Evolutionary conservation across 495 filamentous ascomycete species (phyloP).

Genomic region (Jackrogersella multiformis): DNA sequence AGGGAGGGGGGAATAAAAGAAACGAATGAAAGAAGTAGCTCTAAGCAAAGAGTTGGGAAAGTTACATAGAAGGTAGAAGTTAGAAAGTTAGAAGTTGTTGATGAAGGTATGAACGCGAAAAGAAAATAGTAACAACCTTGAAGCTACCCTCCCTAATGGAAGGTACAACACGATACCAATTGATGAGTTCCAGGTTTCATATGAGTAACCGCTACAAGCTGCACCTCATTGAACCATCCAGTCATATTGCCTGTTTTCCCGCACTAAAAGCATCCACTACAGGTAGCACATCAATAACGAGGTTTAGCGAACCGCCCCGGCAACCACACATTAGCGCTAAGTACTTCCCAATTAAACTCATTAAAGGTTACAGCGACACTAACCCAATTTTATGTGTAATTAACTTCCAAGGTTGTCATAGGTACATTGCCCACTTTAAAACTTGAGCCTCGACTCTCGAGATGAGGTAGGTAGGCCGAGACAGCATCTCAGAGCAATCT

Average conservation of each 20-base stretch:
- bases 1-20: constrained; percentile 20
- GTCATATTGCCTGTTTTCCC: constrained; percentile 19
- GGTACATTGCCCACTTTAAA: constrained; percentile 4
- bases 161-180: constrained; percentile 13
- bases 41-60: neutral
- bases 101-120: constrained; percentile 33
- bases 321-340: constrained; percentile 25
- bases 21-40: constrained; percentile 31
- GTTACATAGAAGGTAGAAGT: constrained; percentile 6
- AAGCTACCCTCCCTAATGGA: too few relatives aligned
- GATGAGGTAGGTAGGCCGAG: constrained; percentile 19
- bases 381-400: constrained; percentile 18
- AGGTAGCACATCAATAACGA: constrained; percentile 3
- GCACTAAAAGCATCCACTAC: constrained; percentile 9
- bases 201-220: constrained; percentile 16
- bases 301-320: constrained; percentile 19
- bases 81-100: too few relatives aligned
- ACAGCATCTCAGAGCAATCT: constrained; percentile 14
- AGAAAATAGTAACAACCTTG: neutral
- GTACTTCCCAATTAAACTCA: constrained; percentile 26
- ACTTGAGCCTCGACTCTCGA: constrained; percentile 12
- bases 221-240: too few relatives aligned
- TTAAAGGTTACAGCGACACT: constrained; percentile 15
- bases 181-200: constrained; percentile 27
- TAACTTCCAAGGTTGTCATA: constrained; percentile 19